phyloP scores from a whole-genome alignment of 495 filamentous ascomycete genomes.

The Hyphodiscus hymeniophilus region DNA sequence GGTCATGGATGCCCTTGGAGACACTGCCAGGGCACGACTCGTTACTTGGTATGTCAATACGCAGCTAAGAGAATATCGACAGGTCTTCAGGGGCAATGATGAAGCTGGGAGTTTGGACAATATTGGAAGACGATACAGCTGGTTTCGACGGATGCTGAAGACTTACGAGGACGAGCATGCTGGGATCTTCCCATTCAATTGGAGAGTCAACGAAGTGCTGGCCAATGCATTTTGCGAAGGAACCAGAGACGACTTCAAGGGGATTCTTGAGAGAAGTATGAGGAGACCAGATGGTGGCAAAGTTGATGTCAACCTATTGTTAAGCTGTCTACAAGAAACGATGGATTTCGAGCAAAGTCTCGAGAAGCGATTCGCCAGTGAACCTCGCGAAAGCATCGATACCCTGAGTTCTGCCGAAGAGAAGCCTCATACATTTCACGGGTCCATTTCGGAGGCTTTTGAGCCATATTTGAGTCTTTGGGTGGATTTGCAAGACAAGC shows the following conservation, averaged over 20 bases:
- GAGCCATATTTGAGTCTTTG: slow-evolving; percentile 94
- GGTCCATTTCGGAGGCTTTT: slow-evolving; percentile 93
- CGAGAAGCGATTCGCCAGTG: slow-evolving; percentile 71
- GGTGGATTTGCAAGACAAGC: slow-evolving; percentile 93
- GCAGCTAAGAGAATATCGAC: slow-evolving; percentile 88
- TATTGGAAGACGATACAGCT: slow-evolving; percentile 88
- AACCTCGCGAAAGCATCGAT: slow-evolving; percentile 73
- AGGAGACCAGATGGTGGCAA: slow-evolving; percentile 68
- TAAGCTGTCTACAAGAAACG: slow-evolving; percentile 92
- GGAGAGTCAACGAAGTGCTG: slow-evolving; percentile 87
- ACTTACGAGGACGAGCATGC: slow-evolving; percentile 94
- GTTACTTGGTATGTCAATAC: slow-evolving; percentile 98
- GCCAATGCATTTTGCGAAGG: slow-evolving; percentile 91
- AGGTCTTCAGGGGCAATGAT: slow-evolving; percentile 88
- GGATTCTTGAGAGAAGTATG: slow-evolving; percentile 80
- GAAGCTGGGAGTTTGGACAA: slow-evolving; percentile 97
- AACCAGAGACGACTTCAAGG: slow-evolving; percentile 90
- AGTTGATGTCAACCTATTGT: slow-evolving; percentile 83
- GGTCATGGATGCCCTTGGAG: slow-evolving; percentile 93
- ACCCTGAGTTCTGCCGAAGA: slow-evolving; percentile 81
- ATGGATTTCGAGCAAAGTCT: slow-evolving; percentile 93
- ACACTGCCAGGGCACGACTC: slow-evolving; percentile 72
- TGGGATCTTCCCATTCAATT: slow-evolving; percentile 74
- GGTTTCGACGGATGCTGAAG: slow-evolving; percentile 94
- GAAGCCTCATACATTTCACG: slow-evolving; percentile 68